These are phyloP conservation scores for Trametes polyzona DNA, from an alignment of 1,284 basidiomycete species.

Conservation along the genomic window DNA sequence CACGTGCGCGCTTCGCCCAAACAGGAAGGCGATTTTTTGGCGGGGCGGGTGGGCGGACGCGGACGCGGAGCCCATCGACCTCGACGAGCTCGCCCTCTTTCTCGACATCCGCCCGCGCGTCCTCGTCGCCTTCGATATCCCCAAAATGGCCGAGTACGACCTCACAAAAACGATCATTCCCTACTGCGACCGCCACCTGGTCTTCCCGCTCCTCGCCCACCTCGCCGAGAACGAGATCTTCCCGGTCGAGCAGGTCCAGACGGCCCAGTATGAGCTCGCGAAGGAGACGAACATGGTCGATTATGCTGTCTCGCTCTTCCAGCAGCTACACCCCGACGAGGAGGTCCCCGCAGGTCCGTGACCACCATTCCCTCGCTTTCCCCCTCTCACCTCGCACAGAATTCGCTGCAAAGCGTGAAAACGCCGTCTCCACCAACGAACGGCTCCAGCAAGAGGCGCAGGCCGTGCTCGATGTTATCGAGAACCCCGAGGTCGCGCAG, in stretches of 20 bases:
- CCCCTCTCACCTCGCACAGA: conserved; percentile 49
- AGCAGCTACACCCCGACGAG: conserved; percentile 75
- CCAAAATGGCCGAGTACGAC: conserved; percentile 82
- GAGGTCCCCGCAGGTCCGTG: conserved; percentile 65
- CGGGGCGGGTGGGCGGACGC: not conserved
- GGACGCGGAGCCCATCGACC: conserved; percentile 7
- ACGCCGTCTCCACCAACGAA: conserved; percentile 84
- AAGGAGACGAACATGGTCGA: conserved; percentile 98
- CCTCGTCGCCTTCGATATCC: not conserved
- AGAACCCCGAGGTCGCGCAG: conserved; percentile 94
- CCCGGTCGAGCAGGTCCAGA: conserved; percentile 73
- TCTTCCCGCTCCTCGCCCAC: conserved; percentile 90
- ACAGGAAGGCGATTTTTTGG: conserved; percentile 24
- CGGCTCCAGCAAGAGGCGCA: conserved; percentile 88
- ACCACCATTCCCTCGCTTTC: not conserved
- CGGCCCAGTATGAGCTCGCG: conserved; percentile 95
- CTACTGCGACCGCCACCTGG: conserved; percentile 93
- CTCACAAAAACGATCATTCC: conserved; percentile 92
- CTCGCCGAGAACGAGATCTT: conserved; percentile 78
- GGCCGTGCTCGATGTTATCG: conserved; percentile 93
- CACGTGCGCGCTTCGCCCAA: conserved; percentile 18
- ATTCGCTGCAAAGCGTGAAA: conserved; percentile 80
- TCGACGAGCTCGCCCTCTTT: conserved; percentile 12
- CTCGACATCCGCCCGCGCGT: not conserved
- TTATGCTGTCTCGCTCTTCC: conserved; percentile 81